Evolutionary conservation across 352 stramenopile species (phyloP), one percentile per base, ranked within the genome.

Genomic region (Pythium oligandrum): DNA sequence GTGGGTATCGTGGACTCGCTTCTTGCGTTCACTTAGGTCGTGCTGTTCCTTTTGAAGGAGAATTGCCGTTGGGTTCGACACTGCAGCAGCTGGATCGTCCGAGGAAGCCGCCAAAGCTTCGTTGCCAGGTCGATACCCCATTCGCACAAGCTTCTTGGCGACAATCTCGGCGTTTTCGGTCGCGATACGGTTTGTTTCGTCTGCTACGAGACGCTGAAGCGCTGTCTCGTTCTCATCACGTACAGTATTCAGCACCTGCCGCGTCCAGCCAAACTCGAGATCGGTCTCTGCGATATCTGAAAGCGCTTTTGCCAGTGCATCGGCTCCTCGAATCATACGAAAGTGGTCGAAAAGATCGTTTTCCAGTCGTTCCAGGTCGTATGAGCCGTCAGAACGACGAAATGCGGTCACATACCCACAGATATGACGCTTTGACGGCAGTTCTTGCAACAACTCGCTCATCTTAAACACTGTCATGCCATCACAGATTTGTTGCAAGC

Each of bases 401-500:
- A 94, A 94, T 4, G 51, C 51, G 3, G 48, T 57, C 0, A 75
- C 64, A 37, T 97, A 97, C 17, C 70, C 70, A 31, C 95, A 87
- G 34, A 97, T 78, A 35, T 97, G 86, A 3, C 84, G 86, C 57
- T 98, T 98, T 0, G 88, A 95, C 1, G 91, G 91, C 4, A 98
- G 57, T 64, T 98, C 91, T 34, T 94, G 71, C 2, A 97, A 71
- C 40, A 98, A 66, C 52, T 97, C 89, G 2, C 60, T 54, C 50
- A 91, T 46, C 57, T 97, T 97, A 31, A 97, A 83, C 9, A 81
- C 64, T 0, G 90, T 96, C 76, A 96, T 86, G 0, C 83, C 83
- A 0, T 72, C 82, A 44, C 80, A 94, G 31, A 90, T 56, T 12
- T 57, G 59, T 43, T 86, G 67, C 0, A 94, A 64, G 26, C 82